Evolutionary conservation across 179 eudicot genomes (phyloP), one percentile per base, ranked within the genome.

Genomic region (Gypsophila paniculata): DNA sequence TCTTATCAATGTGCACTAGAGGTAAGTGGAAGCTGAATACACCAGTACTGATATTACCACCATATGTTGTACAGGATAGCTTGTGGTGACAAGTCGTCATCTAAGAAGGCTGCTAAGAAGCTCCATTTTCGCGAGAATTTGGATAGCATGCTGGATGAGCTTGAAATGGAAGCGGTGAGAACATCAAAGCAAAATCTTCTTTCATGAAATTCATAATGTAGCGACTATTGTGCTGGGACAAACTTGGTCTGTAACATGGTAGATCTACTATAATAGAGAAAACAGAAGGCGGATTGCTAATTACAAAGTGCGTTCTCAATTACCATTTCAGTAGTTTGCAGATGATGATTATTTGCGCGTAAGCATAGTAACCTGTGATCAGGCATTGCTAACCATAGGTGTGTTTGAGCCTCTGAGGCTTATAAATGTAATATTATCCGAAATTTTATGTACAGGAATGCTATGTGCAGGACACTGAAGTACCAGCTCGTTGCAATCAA

Each of bases 121-220:
- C 65, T 60, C 65, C 65, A 70, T 22, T 48, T 81, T 3, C 77
- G 61, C 79, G 80, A 82, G 71, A 82, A 82, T 70, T 75, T 83
- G 69, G 72, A 76, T 70, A 21, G 55, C 70, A 65, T 78, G 75
- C 71, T 80, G 63, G 73, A 76, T 74, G 87, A 85, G 60, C 73
- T 82, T 67, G 89, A 72, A 29, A 72, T 58, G 61, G 81, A 80
- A 29, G 53, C 57, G 85, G 94, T 89, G 57, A 85, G 88, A 58
- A 74, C 58, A 38, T 38, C 38, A 70, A 60, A 13, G 15, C 32
- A 25, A 42, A 34, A 21, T 76, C 68, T 68, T 73, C 32, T 44
- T 13, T 64, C 64, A 18, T 36, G 29, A 60, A 0, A 26, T 44
- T 54, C 22, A 22, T 54, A 13, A 48, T 68, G 57, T 51, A 42